A percentile compares a stretch with the other conserved stretches of the same genome.
Evolutionary conservation across 345 rosid species (phyloP).

Genomic region (Arabidopsis thaliana): DNA sequence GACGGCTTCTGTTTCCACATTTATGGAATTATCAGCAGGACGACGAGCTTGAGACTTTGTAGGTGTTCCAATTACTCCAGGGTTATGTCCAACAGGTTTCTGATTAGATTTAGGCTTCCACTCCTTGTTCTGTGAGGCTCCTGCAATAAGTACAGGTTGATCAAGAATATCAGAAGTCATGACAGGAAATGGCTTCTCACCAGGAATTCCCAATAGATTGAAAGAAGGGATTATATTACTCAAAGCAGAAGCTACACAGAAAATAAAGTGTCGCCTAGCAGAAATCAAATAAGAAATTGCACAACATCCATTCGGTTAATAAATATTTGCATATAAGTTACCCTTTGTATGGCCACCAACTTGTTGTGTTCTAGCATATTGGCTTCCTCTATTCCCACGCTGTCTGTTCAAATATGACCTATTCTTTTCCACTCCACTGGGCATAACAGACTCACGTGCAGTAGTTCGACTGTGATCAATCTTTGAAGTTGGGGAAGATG

Average conservation of each 20-base stretch:
- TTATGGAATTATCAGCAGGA: slow-evolving; percentile 51
- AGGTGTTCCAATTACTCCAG: slow-evolving; percentile 75
- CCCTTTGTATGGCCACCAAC: slow-evolving; percentile 35
- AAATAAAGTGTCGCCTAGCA: background rate
- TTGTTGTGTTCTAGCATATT: slow-evolving; percentile 39
- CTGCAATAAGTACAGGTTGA: slow-evolving; percentile 47
- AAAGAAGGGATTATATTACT: background rate
- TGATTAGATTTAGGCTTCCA: slow-evolving; percentile 90
- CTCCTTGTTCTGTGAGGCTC: slow-evolving; percentile 69
- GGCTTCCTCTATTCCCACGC: slow-evolving; percentile 42
- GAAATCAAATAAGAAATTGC: slow-evolving; percentile 4
- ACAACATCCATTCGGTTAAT: background rate
- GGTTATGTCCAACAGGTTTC: slow-evolving; percentile 51
- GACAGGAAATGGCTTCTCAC: background rate
- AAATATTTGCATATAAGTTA: background rate
- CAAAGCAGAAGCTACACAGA: background rate
- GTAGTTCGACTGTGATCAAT: slow-evolving; percentile 56
- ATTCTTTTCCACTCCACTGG: slow-evolving; percentile 33
- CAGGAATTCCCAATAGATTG: slow-evolving; percentile 3
- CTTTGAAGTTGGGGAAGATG: slow-evolving; percentile 59
- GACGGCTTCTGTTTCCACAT: slow-evolving; percentile 50
- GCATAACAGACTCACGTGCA: slow-evolving; percentile 54
- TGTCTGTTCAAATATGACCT: slow-evolving; percentile 59
- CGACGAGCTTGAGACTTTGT: slow-evolving; percentile 50
- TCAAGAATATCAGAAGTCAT: slow-evolving; percentile 1